These are phyloP conservation scores for Candida neerlandica DNA, from an alignment of 1,139 yeast genomes.

Conservation along the genomic window DNA sequence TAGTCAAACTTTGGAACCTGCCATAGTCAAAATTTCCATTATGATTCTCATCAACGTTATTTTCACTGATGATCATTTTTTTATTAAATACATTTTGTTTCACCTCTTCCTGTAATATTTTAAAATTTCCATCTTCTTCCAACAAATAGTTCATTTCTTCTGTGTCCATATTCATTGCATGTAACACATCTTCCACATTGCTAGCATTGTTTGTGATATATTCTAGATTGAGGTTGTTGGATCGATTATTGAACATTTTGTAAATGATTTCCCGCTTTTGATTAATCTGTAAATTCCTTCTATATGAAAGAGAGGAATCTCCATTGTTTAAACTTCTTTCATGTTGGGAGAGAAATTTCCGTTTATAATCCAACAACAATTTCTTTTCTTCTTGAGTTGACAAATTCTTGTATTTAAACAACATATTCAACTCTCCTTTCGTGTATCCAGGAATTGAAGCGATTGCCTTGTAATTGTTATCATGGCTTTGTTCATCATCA, in stretches of 20 bases:
- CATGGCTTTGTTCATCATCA: conserved; percentile 5
- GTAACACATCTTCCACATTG: background rate
- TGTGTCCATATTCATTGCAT: conserved; percentile 38
- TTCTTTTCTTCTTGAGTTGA: conserved; percentile 30
- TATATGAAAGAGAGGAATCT: conserved; percentile 35
- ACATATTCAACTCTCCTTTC: conserved; percentile 35
- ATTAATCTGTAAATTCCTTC: conserved; percentile 43
- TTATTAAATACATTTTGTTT: conserved; percentile 6
- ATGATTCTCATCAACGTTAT: conserved; percentile 4
- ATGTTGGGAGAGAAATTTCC: conserved; percentile 34
- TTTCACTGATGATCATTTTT: conserved; percentile 5
- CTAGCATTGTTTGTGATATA: conserved; percentile 46
- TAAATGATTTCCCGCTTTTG: conserved; percentile 45
- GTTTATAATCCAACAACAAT: conserved; percentile 34
- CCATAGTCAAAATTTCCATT: conserved; percentile 24
- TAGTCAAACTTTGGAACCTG: conserved; percentile 28
- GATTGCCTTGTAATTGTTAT: conserved; percentile 9
- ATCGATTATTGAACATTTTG: conserved; percentile 42
- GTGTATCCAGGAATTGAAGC: conserved; percentile 45
- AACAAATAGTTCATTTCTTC: conserved; percentile 39
- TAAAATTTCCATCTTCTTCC: conserved; percentile 39
- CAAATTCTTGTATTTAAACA: conserved; percentile 13
- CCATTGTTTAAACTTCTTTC: conserved; percentile 35
- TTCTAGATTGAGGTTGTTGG: conserved; percentile 42
- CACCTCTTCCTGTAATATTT: conserved; percentile 30